A percentile compares a stretch with the other conserved stretches of the same genome.
These are phyloP conservation scores for Protea cynaroides DNA, from an alignment of 164 flowering plant genomes.

Conservation along the genomic window DNA sequence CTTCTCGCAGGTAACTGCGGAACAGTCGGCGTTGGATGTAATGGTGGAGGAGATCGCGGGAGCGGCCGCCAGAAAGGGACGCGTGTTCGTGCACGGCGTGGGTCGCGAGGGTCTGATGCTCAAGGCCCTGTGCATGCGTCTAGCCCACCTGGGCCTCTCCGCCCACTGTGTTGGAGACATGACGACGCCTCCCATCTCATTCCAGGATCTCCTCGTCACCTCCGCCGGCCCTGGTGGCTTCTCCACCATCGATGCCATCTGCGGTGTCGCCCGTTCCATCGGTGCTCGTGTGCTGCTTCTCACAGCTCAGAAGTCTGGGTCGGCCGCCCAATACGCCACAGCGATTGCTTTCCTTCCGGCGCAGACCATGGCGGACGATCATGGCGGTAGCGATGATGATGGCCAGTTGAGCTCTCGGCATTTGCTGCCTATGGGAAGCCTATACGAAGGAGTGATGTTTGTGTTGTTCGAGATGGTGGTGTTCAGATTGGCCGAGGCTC, in stretches of 20 bases:
- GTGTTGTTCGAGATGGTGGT: conserved; percentile 96
- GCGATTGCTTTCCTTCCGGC: conserved; percentile 64
- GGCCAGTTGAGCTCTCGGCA: conserved; percentile 16
- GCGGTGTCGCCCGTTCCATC: conserved; percentile 49
- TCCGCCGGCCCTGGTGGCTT: conserved; percentile 95
- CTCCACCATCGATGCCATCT: conserved; percentile 86
- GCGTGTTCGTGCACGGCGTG: conserved; percentile 77
- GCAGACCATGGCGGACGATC: conserved; percentile 85
- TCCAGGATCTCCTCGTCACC: conserved; percentile 76
- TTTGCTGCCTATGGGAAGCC: conserved; percentile 88
- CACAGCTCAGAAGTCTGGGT: conserved; percentile 62
- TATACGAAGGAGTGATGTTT: conserved; percentile 89
- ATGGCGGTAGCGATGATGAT: conserved; percentile 6
- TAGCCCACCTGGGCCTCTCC: conserved; percentile 72
- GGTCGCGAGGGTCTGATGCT: conserved; percentile 96
- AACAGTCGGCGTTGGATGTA: conserved; percentile 38
- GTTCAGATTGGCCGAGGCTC: conserved; percentile 43
- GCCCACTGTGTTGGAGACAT: conserved; percentile 84
- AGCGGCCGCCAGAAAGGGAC: conserved; percentile 34
- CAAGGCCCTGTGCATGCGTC: conserved; percentile 81
- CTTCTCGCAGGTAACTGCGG: conserved; percentile 39
- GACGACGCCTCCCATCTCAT: conserved; percentile 75
- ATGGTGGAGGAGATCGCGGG: conserved; percentile 42
- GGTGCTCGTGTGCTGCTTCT: conserved; percentile 65
- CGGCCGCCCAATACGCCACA: conserved; percentile 40